A percentile compares a stretch with the other conserved stretches of the same genome.
These are phyloP conservation scores for Nemania sp. DNA, from an alignment of 2,329 filamentous ascomycete species.

Conservation along the genomic window DNA sequence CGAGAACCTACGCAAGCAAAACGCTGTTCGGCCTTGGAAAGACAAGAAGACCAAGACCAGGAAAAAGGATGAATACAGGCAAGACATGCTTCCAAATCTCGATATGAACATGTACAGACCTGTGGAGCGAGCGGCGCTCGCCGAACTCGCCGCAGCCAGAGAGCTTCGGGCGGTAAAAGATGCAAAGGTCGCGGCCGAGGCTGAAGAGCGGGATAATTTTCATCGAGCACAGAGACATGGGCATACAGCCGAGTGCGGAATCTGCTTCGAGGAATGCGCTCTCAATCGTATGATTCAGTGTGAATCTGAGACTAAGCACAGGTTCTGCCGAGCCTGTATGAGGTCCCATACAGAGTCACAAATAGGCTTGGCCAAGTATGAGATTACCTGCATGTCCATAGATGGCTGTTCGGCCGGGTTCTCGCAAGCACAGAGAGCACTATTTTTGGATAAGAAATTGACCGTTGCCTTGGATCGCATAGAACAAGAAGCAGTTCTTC, in stretches of 20 bases:
- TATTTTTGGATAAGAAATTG: conserved; percentile 61
- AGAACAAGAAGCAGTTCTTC: conserved; percentile 70
- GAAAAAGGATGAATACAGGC: conserved; percentile 20
- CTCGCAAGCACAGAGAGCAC: conserved; percentile 53
- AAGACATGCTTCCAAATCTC: conserved; percentile 25
- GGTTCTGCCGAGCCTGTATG: conserved; percentile 72
- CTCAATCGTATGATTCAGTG: conserved; percentile 72
- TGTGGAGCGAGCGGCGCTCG: conserved; percentile 38
- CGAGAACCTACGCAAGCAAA: conserved; percentile 29
- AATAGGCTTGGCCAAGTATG: conserved; percentile 70
- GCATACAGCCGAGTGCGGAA: conserved; percentile 67
- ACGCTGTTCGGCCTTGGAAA: conserved; percentile 27
- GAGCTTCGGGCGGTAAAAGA: conserved; percentile 36
- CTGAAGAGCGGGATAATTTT: conserved; percentile 45
- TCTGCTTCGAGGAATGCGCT: conserved; percentile 71
- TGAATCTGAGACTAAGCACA: conserved; percentile 59
- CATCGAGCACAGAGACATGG: conserved; percentile 50
- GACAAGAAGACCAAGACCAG: conserved; percentile 39
- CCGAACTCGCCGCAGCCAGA: conserved; percentile 47
- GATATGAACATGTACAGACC: conserved; percentile 22
- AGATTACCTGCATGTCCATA: conserved; percentile 70
- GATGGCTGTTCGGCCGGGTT: conserved; percentile 69
- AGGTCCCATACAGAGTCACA: conserved; percentile 66
- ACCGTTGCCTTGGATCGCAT: conserved; percentile 67
- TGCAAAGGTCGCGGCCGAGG: conserved; percentile 31